These are phyloP conservation scores for Cytospora mali DNA, from an alignment of 2,329 filamentous ascomycete genomes.

Conservation along the genomic window DNA sequence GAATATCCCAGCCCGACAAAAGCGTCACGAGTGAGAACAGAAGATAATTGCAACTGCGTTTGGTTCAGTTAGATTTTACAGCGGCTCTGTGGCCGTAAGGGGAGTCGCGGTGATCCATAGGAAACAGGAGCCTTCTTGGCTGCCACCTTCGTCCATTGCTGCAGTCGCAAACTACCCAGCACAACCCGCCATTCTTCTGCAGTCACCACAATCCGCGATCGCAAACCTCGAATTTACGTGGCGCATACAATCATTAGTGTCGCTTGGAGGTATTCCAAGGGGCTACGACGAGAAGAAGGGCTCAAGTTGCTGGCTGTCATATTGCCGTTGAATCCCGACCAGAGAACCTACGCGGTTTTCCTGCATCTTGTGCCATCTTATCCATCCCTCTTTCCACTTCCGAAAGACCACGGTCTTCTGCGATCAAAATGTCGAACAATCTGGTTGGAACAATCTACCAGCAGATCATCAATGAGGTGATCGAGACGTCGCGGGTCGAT, in stretches of 20 bases:
- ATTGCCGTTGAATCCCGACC: background rate
- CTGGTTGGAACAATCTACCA: constrained; percentile 78
- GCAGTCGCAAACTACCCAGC: background rate
- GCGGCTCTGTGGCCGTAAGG: constrained; percentile 27
- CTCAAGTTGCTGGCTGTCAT: background rate
- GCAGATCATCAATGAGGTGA: constrained; percentile 79
- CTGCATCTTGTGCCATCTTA: background rate
- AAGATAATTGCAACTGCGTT: constrained; percentile 13
- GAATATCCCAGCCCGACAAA: constrained; percentile 11
- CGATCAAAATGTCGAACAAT: constrained; percentile 57
- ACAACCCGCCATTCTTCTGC: background rate
- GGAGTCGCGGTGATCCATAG: constrained; percentile 29
- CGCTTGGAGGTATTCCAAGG: background rate
- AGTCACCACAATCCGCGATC: background rate
- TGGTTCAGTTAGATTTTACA: constrained; percentile 16
- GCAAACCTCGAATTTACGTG: background rate
- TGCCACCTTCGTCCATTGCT: background rate
- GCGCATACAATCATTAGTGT: background rate
- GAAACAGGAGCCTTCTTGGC: constrained; percentile 14
- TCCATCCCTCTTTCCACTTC: background rate
- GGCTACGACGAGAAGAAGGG: background rate
- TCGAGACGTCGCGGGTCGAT: constrained; percentile 88
- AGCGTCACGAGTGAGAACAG: constrained; percentile 2
- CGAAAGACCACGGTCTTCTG: background rate
- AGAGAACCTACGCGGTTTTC: background rate